Percentiles rank a stretch among this genome's conserved stretches.
Conservation (phyloP, 2,329 filamentous ascomycete genomes). For the Hypoxylon sp. region DNA sequence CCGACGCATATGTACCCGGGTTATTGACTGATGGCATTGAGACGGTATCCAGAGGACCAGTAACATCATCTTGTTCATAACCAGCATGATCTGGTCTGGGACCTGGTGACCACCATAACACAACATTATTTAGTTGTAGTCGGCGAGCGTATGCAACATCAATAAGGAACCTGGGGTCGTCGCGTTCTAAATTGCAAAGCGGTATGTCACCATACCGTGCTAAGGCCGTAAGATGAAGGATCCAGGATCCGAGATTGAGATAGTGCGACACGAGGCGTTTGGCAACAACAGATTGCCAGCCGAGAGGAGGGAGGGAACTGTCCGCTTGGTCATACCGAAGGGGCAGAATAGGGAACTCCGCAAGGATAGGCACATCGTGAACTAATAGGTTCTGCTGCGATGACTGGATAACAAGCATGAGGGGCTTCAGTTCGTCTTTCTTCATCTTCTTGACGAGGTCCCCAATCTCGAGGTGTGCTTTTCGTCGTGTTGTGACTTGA, state of each 20-base stretch:
- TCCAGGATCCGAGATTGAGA: slow-evolving; percentile 92
- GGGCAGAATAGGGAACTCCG: slow-evolving; percentile 85
- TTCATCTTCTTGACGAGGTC: slow-evolving; percentile 92
- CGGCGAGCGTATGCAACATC: slow-evolving; percentile 94
- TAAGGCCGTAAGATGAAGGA: slow-evolving; percentile 87
- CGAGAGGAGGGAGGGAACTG: slow-evolving; percentile 88
- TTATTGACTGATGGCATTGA: slow-evolving; percentile 95
- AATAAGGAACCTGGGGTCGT: slow-evolving; percentile 95
- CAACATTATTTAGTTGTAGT: slow-evolving; percentile 90
- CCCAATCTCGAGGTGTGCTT: slow-evolving; percentile 88
- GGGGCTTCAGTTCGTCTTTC: slow-evolving; percentile 84
- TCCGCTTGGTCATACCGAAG: slow-evolving; percentile 87
- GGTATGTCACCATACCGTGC: slow-evolving; percentile 94
- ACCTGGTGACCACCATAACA: slow-evolving; percentile 95
- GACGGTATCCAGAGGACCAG: slow-evolving; percentile 85
- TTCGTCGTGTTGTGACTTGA: slow-evolving; percentile 90
- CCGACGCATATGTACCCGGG: slow-evolving; percentile 92
- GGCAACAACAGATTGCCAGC: slow-evolving; percentile 92
- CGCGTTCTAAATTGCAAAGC: slow-evolving; percentile 93
- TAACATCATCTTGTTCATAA: slow-evolving; percentile 92
- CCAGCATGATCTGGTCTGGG: slow-evolving; percentile 94
- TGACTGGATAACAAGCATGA: slow-evolving; percentile 91
- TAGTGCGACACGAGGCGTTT: slow-evolving; percentile 91
- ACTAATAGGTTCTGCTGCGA: slow-evolving; percentile 84
- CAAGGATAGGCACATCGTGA: slow-evolving; percentile 86